These are phyloP conservation scores for Nemophila menziesii DNA, from an alignment of 257 asterid genomes.

Conservation along the genomic window DNA sequence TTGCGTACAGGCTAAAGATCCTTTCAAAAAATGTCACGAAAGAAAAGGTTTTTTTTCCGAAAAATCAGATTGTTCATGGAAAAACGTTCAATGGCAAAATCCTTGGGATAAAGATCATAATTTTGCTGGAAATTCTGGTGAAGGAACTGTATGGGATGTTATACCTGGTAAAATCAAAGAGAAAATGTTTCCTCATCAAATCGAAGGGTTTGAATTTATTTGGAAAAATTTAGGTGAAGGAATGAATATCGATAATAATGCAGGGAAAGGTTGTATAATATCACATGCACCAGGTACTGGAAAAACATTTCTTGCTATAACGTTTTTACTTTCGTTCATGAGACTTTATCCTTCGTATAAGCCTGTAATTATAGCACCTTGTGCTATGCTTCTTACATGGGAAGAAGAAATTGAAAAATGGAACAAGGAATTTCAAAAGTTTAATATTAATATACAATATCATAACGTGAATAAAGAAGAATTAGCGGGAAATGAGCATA, in stretches of 20 bases:
- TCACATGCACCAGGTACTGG: conserved; percentile 95
- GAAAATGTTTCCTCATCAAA: conserved; percentile 49
- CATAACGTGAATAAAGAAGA: conserved; percentile 45
- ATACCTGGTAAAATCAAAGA: conserved; percentile 27
- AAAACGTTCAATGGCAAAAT: conserved; percentile 6
- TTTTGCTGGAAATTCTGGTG: background rate
- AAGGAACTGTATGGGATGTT: conserved; percentile 44
- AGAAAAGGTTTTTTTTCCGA: conserved; percentile 2
- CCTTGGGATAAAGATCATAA: background rate
- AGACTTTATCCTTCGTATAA: conserved; percentile 39
- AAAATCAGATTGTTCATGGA: background rate
- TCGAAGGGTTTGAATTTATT: conserved; percentile 46
- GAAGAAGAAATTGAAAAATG: conserved; percentile 51
- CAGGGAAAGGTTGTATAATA: conserved; percentile 65
- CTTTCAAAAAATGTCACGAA: conserved; percentile 7
- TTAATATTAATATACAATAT: conserved; percentile 29
- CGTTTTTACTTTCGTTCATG: conserved; percentile 51
- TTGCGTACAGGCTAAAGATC: conserved; percentile 22
- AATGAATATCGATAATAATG: conserved; percentile 23
- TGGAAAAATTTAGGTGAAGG: conserved; percentile 68
- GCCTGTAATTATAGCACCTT: conserved; percentile 65
- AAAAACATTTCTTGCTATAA: conserved; percentile 53
- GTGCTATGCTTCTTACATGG: conserved; percentile 66
- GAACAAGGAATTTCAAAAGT: no score
- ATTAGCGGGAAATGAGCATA: conserved; percentile 23